Evolutionary conservation across 257 asterid species (phyloP).

Genomic region (Catharanthus roseus): DNA sequence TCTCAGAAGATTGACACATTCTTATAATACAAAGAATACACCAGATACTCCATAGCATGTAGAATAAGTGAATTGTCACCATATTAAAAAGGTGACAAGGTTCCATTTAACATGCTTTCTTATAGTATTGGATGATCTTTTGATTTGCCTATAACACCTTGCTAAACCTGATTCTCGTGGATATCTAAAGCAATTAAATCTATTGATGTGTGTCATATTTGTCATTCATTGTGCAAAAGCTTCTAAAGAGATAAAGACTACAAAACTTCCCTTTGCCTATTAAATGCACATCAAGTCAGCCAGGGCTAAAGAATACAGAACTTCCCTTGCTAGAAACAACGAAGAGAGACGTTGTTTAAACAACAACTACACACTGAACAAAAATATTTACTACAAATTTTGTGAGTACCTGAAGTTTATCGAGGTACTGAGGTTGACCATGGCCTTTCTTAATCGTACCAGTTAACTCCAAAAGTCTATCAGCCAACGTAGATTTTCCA

Average conservation of each 20-base stretch:
- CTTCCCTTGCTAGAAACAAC: background rate
- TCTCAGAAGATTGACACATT: background rate
- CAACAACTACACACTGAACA: background rate
- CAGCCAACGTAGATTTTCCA: slow-evolving; percentile 98
- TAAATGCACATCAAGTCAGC: slow-evolving; percentile 1
- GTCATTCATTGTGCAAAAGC: background rate
- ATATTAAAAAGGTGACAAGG: background rate
- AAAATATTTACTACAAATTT: background rate
- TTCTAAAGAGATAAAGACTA: background rate
- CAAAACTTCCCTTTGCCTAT: too few species aligned
- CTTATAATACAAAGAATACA: background rate
- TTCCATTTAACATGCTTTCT: background rate
- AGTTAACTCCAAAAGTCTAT: slow-evolving; percentile 93
- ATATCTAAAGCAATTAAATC: background rate
- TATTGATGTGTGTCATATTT: too few species aligned
- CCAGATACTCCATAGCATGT: background rate
- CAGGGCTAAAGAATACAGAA: background rate
- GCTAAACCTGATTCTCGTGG: background rate
- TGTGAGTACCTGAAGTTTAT: slow-evolving; percentile 73
- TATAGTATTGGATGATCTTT: background rate
- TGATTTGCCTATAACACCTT: background rate
- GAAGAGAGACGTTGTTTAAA: background rate
- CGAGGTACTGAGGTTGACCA: slow-evolving; percentile 97
- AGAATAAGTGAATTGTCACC: background rate
- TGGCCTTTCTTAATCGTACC: slow-evolving; percentile 91